Evolutionary conservation across 2,329 filamentous ascomycete genomes (phyloP).

Genomic region (Ceratocystis eucalypticola): DNA sequence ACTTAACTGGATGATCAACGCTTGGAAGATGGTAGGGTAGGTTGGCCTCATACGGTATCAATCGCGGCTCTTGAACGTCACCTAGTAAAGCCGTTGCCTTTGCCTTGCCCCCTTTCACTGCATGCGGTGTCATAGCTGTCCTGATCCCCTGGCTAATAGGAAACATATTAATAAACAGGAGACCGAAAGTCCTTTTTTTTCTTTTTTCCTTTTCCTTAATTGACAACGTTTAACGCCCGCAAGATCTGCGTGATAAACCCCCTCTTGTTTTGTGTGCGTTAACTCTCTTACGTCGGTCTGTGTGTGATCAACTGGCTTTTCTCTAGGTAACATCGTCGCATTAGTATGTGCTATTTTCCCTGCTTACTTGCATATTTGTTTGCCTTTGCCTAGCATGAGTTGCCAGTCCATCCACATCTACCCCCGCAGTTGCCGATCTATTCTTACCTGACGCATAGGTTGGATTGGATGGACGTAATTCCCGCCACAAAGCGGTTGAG

Average conservation of each 20-base stretch:
- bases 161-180: not conserved
- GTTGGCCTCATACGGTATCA: not conserved
- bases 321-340: not conserved
- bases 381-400: not conserved
- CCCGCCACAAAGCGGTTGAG: not conserved
- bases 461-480: not conserved
- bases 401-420: not conserved
- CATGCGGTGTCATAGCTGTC: not conserved
- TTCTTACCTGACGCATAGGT: not conserved
- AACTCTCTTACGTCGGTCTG: not conserved
- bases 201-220: not conserved
- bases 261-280: not conserved
- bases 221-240: not conserved
- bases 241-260: not conserved
- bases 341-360: not conserved
- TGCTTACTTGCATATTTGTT: not conserved
- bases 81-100: no score
- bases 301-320: not conserved
- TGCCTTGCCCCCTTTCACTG: not conserved
- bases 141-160: not conserved
- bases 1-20: not conserved
- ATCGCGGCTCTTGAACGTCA: not conserved
- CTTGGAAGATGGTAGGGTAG: not conserved
- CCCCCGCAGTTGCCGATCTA: not conserved
- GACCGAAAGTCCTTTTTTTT: not conserved